phyloP scores from a whole-genome alignment of 495 filamentous ascomycete genomes.

The Massariosphaeria phaeospora region DNA sequence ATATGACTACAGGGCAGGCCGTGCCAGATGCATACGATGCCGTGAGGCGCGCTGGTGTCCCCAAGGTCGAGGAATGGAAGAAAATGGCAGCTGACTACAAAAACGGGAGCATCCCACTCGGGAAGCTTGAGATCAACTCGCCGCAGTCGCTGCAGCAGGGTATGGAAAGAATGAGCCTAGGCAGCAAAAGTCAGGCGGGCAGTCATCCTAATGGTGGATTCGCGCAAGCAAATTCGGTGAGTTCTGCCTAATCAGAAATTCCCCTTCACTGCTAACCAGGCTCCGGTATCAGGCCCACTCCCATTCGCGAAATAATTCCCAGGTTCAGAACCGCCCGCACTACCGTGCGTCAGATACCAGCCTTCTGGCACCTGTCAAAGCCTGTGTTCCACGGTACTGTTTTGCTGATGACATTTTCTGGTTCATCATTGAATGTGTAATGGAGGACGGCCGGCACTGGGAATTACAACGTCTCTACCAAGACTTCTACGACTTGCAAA shows the following conservation, averaged over 20 bases:
- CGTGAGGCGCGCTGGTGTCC: conserved; percentile 82
- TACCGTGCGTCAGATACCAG: conserved; percentile 28
- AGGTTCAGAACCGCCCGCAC: conserved; percentile 39
- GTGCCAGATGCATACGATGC: conserved; percentile 82
- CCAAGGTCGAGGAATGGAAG: conserved; percentile 99
- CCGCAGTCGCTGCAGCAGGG: conserved; percentile 56
- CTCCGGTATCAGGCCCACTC: conserved; percentile 4
- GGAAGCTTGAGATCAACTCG: conserved; percentile 68
- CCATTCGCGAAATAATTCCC: conserved; percentile 41
- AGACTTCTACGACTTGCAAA: conserved; percentile 99
- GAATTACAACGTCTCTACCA: conserved; percentile 91
- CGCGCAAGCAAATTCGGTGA: conserved; percentile 37
- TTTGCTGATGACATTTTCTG: conserved; percentile 98
- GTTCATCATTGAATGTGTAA: conserved; percentile 89
- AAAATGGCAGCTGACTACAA: conserved; percentile 99
- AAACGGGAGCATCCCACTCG: conserved; percentile 94
- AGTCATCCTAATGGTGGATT: conserved; percentile 44
- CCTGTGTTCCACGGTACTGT: conserved; percentile 86
- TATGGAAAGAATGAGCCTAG: conserved; percentile 76
- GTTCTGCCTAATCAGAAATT: conserved; percentile 34
- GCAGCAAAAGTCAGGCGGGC: conserved; percentile 38
- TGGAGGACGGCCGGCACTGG: conserved; percentile 91
- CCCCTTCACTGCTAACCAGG: conserved; percentile 35
- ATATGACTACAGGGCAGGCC: conserved; percentile 81
- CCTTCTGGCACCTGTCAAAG: conserved; percentile 58